Conservation (phyloP, 2,329 filamentous ascomycete genomes). For the Hypoxylon sp. region DNA sequence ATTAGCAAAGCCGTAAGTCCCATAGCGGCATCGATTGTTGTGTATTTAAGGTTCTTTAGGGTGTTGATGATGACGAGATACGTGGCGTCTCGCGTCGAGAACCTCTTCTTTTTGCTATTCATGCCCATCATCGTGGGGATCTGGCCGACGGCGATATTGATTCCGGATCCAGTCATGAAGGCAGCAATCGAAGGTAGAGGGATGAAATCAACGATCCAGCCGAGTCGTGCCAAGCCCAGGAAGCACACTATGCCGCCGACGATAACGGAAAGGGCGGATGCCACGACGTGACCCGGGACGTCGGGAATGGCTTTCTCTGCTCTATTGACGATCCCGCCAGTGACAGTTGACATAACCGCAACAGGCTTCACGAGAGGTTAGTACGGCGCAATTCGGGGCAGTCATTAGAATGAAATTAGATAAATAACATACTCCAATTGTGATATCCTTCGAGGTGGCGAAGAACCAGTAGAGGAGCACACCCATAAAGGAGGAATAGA, state of each 20-base stretch:
- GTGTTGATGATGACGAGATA: conserved; percentile 68
- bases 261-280: conserved; percentile 63
- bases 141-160: conserved; percentile 67
- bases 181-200: conserved; percentile 67
- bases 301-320: conserved; percentile 38
- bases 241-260: conserved; percentile 65
- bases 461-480: conserved; percentile 59
- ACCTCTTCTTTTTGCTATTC: conserved; percentile 61
- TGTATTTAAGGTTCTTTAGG: conserved; percentile 61
- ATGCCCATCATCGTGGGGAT: conserved; percentile 67
- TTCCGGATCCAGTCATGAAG: conserved; percentile 68
- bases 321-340: conserved; percentile 62
- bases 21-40: conserved; percentile 79
- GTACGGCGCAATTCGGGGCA: conserved; percentile 59
- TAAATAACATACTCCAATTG: conserved; percentile 73
- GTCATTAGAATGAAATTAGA: background rate
- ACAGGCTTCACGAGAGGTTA: conserved; percentile 65
- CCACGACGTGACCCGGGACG: conserved; percentile 55
- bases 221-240: conserved; percentile 65
- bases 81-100: conserved; percentile 59
- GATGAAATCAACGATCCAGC: conserved; percentile 70
- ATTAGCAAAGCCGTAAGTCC: conserved; percentile 77
- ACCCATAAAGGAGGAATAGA: conserved; percentile 59
- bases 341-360: conserved; percentile 67
- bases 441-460: conserved; percentile 72